Evolutionary conservation across 805 yeast species (phyloP).

Genomic region (Teunomyces barrocoloradensis): DNA sequence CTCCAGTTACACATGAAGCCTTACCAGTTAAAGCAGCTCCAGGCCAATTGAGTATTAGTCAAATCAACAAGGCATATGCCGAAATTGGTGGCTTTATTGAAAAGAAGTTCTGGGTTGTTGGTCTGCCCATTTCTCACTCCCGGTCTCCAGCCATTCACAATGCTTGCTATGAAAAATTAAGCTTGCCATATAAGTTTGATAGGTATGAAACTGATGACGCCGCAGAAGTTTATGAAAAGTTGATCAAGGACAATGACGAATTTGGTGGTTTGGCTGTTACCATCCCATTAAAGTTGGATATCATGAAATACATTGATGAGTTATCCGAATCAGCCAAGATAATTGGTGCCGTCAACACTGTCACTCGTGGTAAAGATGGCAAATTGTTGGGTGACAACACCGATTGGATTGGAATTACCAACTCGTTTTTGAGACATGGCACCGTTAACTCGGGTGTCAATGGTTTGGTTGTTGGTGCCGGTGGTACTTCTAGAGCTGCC

Average conservation of each 20-base stretch:
- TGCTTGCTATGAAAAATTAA: constrained; percentile 69
- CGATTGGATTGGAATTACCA: constrained; percentile 87
- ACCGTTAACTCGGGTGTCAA: constrained; percentile 40
- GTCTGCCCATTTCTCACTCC: constrained; percentile 81
- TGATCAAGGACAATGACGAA: constrained; percentile 43
- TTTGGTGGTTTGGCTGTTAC: constrained; percentile 97
- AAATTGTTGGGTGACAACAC: constrained; percentile 81
- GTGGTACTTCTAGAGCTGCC: constrained; percentile 97
- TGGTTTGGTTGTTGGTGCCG: constrained; percentile 92
- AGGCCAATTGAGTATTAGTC: constrained; percentile 67
- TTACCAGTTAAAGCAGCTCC: constrained; percentile 75
- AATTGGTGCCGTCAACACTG: constrained; percentile 96
- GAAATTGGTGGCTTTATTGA: constrained; percentile 61
- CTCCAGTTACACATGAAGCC: constrained; percentile 79
- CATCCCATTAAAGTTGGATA: constrained; percentile 85
- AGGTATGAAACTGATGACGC: constrained; percentile 69
- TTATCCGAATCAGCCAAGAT: constrained; percentile 70
- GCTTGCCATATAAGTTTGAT: constrained; percentile 71
- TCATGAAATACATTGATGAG: constrained; percentile 62
- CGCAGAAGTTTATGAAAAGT: constrained; percentile 47
- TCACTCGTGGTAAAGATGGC: constrained; percentile 49
- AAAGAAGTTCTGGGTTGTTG: constrained; percentile 70
- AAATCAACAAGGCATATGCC: constrained; percentile 57
- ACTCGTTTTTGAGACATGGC: constrained; percentile 64
- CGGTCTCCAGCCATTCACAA: constrained; percentile 87